Evolutionary conservation across 345 rosid genomes (phyloP).

Genomic region (Eucalyptus tenuipes): DNA sequence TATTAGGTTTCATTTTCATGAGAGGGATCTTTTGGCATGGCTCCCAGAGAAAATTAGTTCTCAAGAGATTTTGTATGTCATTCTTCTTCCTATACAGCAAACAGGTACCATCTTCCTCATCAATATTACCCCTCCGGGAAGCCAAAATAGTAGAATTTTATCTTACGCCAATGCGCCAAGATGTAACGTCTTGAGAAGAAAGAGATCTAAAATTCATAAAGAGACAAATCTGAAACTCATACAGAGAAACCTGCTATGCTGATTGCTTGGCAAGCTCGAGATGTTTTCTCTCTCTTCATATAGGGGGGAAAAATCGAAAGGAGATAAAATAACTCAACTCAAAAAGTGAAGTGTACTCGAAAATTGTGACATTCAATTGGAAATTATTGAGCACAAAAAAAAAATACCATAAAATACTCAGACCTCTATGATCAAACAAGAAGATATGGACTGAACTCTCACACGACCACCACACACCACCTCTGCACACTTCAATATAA

Average conservation of each 20-base stretch:
- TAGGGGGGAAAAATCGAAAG: not conserved
- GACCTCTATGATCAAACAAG: slow-evolving; percentile 16
- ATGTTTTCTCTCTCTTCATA: not conserved
- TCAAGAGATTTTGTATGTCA: not conserved
- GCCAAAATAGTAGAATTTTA: not conserved
- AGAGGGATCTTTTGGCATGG: not conserved
- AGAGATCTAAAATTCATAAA: not conserved
- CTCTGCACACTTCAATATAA: slow-evolving; percentile 29
- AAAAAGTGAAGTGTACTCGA: slow-evolving; percentile 2
- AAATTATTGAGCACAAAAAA: slow-evolving; percentile 21
- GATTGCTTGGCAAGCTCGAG: not conserved
- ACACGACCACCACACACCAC: slow-evolving; percentile 16
- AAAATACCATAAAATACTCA: slow-evolving; percentile 20
- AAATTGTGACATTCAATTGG: slow-evolving; percentile 17
- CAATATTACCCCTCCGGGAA: not conserved
- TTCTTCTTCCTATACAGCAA: not conserved
- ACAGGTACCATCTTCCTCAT: not conserved
- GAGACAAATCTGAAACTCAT: not conserved
- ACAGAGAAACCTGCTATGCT: not conserved
- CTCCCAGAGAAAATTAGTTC: not conserved
- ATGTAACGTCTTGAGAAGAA: not conserved
- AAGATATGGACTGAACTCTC: slow-evolving; percentile 13
- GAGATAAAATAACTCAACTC: not conserved
- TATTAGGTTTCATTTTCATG: not conserved
- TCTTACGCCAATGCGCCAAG: not conserved